phyloP scores from a whole-genome alignment of 768 basidiomycete genomes.

The Calocera viscosa region DNA sequence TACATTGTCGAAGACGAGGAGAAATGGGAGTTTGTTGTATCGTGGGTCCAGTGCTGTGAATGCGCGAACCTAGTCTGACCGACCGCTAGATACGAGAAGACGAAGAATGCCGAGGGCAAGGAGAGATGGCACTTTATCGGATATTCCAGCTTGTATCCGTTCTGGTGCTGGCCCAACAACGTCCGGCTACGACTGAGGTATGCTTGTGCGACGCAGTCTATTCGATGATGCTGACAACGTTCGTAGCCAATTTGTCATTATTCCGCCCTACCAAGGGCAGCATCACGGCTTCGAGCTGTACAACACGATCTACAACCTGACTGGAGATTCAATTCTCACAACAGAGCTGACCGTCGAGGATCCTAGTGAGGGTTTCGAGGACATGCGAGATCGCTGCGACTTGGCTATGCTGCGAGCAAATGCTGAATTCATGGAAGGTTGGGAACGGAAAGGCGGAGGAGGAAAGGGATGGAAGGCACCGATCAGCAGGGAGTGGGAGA shows the following conservation, averaged over 20 bases:
- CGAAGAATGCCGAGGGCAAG: slow-evolving; percentile 38
- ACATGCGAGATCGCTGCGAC: slow-evolving; percentile 86
- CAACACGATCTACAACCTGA: slow-evolving; percentile 67
- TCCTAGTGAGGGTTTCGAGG: slow-evolving; percentile 95
- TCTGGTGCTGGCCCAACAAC: slow-evolving; percentile 90
- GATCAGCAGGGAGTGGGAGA: slow-evolving; percentile 60
- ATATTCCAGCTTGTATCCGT: slow-evolving; percentile 88
- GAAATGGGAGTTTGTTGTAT: slow-evolving; percentile 78
- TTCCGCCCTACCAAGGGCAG: slow-evolving; percentile 76
- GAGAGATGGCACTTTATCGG: slow-evolving; percentile 82
- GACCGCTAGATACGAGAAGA: slow-evolving; percentile 59
- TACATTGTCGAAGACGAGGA: slow-evolving; percentile 92
- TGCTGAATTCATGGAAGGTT: slow-evolving; percentile 47
- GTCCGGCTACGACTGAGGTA: slow-evolving; percentile 78
- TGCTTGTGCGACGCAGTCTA: slow-evolving; percentile 17
- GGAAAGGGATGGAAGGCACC: slow-evolving; percentile 37
- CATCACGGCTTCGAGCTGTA: slow-evolving; percentile 90
- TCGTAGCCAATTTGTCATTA: slow-evolving; percentile 80
- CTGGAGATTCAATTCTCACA: slow-evolving; percentile 50
- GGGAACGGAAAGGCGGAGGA: slow-evolving; percentile 9
- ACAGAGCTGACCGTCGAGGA: slow-evolving; percentile 97
- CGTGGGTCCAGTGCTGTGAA: slow-evolving; percentile 41
- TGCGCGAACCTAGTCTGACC: background rate
- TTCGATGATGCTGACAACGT: background rate
- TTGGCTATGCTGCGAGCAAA: slow-evolving; percentile 59